Percentiles rank a stretch among this genome's conserved stretches.
These are phyloP conservation scores for Neurospora discreta DNA, from an alignment of 495 filamentous ascomycete species.

Conservation along the genomic window DNA sequence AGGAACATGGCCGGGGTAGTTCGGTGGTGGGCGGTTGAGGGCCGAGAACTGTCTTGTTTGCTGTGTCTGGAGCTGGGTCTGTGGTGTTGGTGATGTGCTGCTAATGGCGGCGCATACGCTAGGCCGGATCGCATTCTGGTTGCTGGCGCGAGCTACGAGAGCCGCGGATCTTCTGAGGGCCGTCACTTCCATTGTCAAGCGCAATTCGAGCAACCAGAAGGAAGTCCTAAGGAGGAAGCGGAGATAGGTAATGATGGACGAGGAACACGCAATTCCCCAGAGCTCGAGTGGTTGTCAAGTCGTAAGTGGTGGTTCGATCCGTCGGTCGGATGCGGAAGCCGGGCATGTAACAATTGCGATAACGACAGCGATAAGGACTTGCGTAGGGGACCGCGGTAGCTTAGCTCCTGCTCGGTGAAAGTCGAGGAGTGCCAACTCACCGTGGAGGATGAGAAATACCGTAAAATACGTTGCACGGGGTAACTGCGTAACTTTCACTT, in stretches of 20 bases:
- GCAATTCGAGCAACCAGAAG: background rate
- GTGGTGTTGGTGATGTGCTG: background rate
- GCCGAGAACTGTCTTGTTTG: constrained; percentile 50
- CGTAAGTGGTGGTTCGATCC: constrained; percentile 7
- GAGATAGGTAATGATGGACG: background rate
- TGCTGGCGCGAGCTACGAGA: constrained; percentile 2
- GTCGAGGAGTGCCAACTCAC: background rate
- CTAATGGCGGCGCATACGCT: background rate
- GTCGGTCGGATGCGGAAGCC: background rate
- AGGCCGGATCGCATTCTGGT: background rate
- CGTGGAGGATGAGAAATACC: background rate
- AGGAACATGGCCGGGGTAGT: constrained; percentile 88
- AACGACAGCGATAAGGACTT: background rate
- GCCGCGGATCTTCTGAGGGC: constrained; percentile 13
- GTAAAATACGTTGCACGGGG: background rate
- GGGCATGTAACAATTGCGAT: constrained; percentile 3
- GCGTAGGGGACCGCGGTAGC: background rate
- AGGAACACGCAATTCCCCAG: background rate
- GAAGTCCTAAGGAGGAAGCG: background rate
- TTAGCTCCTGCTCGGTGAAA: background rate
- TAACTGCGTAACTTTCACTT: background rate
- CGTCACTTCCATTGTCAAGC: constrained; percentile 18
- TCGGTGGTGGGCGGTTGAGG: constrained; percentile 68
- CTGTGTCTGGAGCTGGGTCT: background rate
- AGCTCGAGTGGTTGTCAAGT: background rate